Evolutionary conservation across 2,329 filamentous ascomycete genomes (phyloP), one percentile per base, ranked within the genome.

Genomic region (Colletotrichum echinochloae): DNA sequence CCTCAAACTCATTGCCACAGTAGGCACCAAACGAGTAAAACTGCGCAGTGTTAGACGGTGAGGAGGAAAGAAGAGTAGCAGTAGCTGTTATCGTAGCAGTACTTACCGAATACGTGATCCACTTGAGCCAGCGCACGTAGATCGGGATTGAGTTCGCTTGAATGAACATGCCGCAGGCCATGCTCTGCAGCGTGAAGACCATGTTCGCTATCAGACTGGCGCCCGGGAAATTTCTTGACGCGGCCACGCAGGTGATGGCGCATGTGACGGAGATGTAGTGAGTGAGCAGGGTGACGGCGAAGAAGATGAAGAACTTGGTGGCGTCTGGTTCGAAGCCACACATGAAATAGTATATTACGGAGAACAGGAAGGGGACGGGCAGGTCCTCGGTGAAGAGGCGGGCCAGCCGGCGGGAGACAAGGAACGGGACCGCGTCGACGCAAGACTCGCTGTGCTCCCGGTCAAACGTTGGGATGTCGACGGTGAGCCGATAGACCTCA

Each of bases 71-170:
- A n/a, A n/a, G 41, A 44, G 41, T 44, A 3, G n/a, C 20, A 0
- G 76, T 78, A 56, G 20, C 16, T n/a, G 23, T 2, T 49, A n/a
- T n/a, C n/a, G 8, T 80, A 6, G 80, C 5, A 76, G 5, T 75
- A 77, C 83, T 77, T 79, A 86, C 86, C 28, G 86, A 85, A 73
- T 90, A 91, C 1, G 88, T 87, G 30, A 86, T 85, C 83, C 89
- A 92, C 76, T 94, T 94, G 1, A 92, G 82, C 92, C 92, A 95
- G 65, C 92, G 85, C n/a, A 94, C 88, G 74, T 94, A 95, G 1
- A 94, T 83, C 0, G 92, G 91, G 4, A 95, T 92, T 6, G 90
- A 89, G 63, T 92, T 89, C 14, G 86, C 85, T 77, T 94, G 92
- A 18, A 94, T 89, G 73, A 95, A 94, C 78, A 91, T 94, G 1